Evolutionary conservation across 176 grass and related monocot species (phyloP).

Genomic region (Carex cristatella): DNA sequence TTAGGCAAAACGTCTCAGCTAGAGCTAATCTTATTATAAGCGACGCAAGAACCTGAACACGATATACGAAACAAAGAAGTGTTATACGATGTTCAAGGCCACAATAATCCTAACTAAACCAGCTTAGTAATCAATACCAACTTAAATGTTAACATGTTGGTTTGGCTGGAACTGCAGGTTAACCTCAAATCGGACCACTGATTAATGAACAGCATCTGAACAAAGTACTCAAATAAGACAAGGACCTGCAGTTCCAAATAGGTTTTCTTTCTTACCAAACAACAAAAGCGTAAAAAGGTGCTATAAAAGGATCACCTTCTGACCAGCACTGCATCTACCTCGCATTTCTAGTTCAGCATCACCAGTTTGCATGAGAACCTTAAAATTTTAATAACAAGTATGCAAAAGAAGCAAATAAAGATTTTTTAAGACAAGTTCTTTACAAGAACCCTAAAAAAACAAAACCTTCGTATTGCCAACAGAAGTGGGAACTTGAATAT

Average conservation of each 20-base stretch:
- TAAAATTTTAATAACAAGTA: background rate
- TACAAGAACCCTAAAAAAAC: background rate
- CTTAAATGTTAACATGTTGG: background rate
- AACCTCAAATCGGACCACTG: background rate
- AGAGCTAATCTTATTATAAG: conserved; percentile 95
- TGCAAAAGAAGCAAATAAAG: conserved; percentile 2
- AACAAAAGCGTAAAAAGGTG: background rate
- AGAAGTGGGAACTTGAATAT: background rate
- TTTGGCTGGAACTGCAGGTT: background rate
- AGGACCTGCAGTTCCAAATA: background rate
- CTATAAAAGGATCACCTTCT: conserved; percentile 53
- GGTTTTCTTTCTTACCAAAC: background rate
- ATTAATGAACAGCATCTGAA: background rate
- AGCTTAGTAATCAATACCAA: background rate
- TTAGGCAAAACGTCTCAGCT: conserved; percentile 93
- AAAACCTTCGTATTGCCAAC: background rate
- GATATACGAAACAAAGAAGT: conserved; percentile 13
- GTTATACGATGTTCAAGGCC: conserved; percentile 15
- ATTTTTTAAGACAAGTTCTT: background rate
- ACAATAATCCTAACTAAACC: background rate
- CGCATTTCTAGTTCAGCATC: conserved; percentile 96
- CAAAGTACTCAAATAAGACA: background rate
- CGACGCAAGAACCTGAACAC: conserved; percentile 84
- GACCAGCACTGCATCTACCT: conserved; percentile 95
- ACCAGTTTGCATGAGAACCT: conserved; percentile 98